Percentiles rank a stretch among this genome's conserved stretches.
phyloP scores from a whole-genome alignment of 2,329 filamentous ascomycete genomes.

The Fusarium bactridioides region DNA sequence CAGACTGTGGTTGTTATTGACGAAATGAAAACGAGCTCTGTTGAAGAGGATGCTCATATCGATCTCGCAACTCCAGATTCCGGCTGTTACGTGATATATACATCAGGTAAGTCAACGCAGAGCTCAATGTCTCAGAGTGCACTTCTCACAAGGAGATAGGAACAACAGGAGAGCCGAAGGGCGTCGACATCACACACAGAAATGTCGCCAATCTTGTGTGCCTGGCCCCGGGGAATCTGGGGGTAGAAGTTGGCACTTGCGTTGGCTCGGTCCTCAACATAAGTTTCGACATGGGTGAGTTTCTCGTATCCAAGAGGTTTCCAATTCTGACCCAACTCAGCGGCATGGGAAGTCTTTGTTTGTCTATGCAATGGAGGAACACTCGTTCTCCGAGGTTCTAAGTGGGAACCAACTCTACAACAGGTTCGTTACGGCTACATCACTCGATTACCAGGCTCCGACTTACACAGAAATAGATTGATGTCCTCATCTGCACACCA shows the following conservation, averaged over 20 bases:
- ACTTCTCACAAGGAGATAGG: slow-evolving; percentile 37
- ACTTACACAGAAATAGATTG: slow-evolving; percentile 47
- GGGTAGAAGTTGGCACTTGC: slow-evolving; percentile 57
- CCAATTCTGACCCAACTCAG: slow-evolving; percentile 44
- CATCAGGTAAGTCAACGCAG: slow-evolving; percentile 52
- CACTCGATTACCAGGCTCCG: neutral
- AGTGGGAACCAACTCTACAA: slow-evolving; percentile 56
- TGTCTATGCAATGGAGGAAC: slow-evolving; percentile 66
- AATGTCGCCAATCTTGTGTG: slow-evolving; percentile 64
- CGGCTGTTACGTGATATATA: slow-evolving; percentile 62
- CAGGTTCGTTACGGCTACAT: slow-evolving; percentile 47
- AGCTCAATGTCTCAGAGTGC: neutral
- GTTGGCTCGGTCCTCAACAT: slow-evolving; percentile 66
- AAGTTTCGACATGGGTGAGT: slow-evolving; percentile 68
- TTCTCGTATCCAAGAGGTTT: neutral
- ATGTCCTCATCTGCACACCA: slow-evolving; percentile 64
- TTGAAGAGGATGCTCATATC: slow-evolving; percentile 26
- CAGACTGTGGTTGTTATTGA: slow-evolving; percentile 44
- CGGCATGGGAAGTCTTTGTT: slow-evolving; percentile 67
- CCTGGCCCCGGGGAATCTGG: slow-evolving; percentile 59
- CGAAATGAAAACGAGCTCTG: slow-evolving; percentile 7
- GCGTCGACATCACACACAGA: slow-evolving; percentile 64
- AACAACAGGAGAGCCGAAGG: slow-evolving; percentile 66
- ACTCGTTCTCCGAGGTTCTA: slow-evolving; percentile 58
- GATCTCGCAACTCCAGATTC: slow-evolving; percentile 47